Conservation (phyloP, 2,329 filamentous ascomycete species). For the Aspergillus japonicus region DNA sequence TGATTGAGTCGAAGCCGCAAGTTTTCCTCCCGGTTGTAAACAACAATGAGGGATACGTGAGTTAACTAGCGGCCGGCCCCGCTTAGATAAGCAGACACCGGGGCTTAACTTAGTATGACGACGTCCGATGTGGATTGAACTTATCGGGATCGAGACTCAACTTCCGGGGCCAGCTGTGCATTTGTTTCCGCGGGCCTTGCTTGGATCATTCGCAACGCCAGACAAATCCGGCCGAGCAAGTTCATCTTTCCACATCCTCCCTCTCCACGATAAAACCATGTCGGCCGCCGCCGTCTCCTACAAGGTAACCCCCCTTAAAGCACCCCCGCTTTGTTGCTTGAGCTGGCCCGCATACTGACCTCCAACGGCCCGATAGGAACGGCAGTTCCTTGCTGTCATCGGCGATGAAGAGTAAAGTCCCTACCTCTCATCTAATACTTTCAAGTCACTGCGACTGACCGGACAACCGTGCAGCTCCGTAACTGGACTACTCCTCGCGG, state of each 20-base stretch:
- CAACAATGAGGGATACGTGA: constrained; percentile 6
- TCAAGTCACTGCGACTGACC: constrained; percentile 16
- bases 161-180: constrained; percentile 4
- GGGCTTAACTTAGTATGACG: constrained; percentile 15
- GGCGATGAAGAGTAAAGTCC: constrained; percentile 73
- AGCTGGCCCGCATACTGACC: constrained; percentile 32
- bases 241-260: not conserved
- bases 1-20: constrained; percentile 5
- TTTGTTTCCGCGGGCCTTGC: not conserved
- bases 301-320: constrained; percentile 43
- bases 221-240: not conserved
- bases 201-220: not conserved
- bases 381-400: constrained; percentile 95
- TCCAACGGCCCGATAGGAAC: constrained; percentile 56
- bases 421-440: not conserved
- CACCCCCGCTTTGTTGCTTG: constrained; percentile 1
- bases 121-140: constrained; percentile 2
- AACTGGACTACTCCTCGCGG: constrained; percentile 89
- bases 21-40: constrained; percentile 18
- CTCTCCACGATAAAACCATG: constrained; percentile 45
- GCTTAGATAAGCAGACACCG: constrained; percentile 22
- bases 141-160: constrained; percentile 12
- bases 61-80: not conserved
- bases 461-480: constrained; percentile 67
- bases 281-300: constrained; percentile 58